Conservation (phyloP, 2,329 filamentous ascomycete genomes). For the Claviceps pusilla region DNA sequence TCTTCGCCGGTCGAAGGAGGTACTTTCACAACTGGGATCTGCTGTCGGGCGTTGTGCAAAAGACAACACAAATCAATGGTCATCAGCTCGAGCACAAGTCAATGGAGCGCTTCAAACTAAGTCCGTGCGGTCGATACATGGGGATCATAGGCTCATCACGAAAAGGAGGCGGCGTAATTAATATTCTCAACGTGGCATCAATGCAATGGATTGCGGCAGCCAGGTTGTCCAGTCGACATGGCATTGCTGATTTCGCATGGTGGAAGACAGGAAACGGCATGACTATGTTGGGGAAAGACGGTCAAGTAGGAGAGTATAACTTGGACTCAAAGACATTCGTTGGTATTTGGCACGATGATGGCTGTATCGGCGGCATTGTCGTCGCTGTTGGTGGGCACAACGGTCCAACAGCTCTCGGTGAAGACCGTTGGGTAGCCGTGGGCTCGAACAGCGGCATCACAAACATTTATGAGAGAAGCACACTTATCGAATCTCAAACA, state of each 20-base stretch:
- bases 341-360: slow-evolving; percentile 79
- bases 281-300: slow-evolving; percentile 69
- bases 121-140: slow-evolving; percentile 75
- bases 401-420: slow-evolving; percentile 49
- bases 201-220: slow-evolving; percentile 80
- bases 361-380: slow-evolving; percentile 71
- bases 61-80: slow-evolving; percentile 60
- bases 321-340: slow-evolving; percentile 53
- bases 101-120: slow-evolving; percentile 83
- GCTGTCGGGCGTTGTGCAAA: slow-evolving; percentile 64
- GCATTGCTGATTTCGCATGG: slow-evolving; percentile 85
- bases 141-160: slow-evolving; percentile 63
- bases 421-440: slow-evolving; percentile 77
- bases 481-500: slow-evolving; percentile 33
- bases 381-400: slow-evolving; percentile 60
- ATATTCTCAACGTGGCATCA: slow-evolving; percentile 63
- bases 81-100: slow-evolving; percentile 69
- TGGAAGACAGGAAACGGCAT: slow-evolving; percentile 75
- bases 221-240: slow-evolving; percentile 64
- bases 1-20: slow-evolving; percentile 72
- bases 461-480: slow-evolving; percentile 78
- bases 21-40: slow-evolving; percentile 96
- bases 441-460: slow-evolving; percentile 78
- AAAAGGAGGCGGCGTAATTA: slow-evolving; percentile 80
- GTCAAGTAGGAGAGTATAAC: slow-evolving; percentile 82